These are phyloP conservation scores for Dunaliella sp. DNA, from an alignment of 139 green algal species.

Conservation along the genomic window DNA sequence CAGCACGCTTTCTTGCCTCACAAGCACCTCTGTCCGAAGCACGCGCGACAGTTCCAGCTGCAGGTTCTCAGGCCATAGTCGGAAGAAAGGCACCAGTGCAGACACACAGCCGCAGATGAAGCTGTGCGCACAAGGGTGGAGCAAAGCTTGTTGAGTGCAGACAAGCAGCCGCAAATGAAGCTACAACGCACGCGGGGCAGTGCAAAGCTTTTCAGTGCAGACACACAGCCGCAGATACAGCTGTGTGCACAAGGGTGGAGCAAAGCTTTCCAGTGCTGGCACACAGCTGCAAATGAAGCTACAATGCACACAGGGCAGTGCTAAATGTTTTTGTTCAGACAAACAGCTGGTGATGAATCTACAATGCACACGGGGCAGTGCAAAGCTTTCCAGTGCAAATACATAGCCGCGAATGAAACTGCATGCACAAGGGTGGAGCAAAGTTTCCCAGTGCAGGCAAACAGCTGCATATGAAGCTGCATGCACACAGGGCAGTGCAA, in stretches of 20 bases:
- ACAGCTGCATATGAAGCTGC: too few species aligned
- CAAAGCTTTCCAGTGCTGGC: too few species aligned
- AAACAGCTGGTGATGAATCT: too few species aligned
- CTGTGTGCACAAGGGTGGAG: too few species aligned
- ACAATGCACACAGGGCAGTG: not conserved
- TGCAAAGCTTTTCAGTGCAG: not conserved
- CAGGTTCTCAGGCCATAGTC: conserved; percentile 3
- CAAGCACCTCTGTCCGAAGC: conserved; percentile 13
- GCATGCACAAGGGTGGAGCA: too few species aligned
- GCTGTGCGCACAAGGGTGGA: too few species aligned
- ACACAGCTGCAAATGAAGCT: too few species aligned
- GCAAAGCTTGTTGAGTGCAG: too few species aligned
- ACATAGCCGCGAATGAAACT: not conserved
- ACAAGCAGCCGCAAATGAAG: too few species aligned
- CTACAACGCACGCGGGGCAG: not conserved
- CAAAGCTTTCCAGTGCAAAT: not conserved
- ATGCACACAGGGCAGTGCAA: conserved; percentile 1
- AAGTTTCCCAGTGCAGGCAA: too few species aligned
- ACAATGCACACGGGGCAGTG: not conserved
- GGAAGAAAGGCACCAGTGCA: conserved; percentile 5
- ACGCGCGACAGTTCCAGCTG: not conserved
- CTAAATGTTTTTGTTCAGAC: not conserved
- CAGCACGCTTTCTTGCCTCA: conserved; percentile 5
- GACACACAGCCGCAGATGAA: conserved; percentile 1
- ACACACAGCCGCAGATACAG: not conserved